These are phyloP conservation scores for Dryadomyces quercus-mongolicae DNA, from an alignment of 2,329 filamentous ascomycete species.

Conservation along the genomic window DNA sequence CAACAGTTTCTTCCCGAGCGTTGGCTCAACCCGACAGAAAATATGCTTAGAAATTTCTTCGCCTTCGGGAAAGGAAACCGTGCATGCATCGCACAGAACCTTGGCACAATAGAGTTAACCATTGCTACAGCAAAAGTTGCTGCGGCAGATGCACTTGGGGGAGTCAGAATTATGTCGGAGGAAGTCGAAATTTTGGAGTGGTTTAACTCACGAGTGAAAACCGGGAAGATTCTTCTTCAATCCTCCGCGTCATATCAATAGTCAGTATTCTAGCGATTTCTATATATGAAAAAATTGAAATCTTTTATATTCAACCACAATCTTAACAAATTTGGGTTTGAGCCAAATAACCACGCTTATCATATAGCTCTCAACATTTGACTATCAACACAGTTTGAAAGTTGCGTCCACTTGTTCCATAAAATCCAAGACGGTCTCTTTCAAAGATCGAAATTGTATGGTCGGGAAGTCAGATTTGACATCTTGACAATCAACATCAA, in stretches of 20 bases:
- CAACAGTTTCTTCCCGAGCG: conserved; percentile 12
- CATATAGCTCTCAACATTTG: no score
- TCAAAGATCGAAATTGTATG: conserved; percentile 4
- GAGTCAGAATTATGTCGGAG: neutral
- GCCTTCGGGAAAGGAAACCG: conserved; percentile 14
- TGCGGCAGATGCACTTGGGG: neutral
- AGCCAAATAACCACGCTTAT: no score
- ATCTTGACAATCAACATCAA: conserved; percentile 5
- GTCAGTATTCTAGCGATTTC: no score
- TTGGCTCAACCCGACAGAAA: conserved; percentile 8
- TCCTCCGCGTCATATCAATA: neutral
- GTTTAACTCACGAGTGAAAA: conserved; percentile 9
- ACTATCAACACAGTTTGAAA: neutral
- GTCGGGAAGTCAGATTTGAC: conserved; percentile 6
- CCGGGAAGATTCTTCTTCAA: conserved; percentile 3
- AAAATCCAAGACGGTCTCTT: conserved; percentile 6
- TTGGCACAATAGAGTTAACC: conserved; percentile 8
- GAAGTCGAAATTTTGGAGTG: conserved; percentile 5
- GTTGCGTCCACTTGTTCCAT: conserved; percentile 36
- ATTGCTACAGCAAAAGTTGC: conserved; percentile 3
- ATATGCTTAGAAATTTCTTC: conserved; percentile 9
- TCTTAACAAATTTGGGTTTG: no score
- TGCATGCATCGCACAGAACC: conserved; percentile 14
- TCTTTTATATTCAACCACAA: no score
- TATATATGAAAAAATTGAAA: no score